Conservation (phyloP, 768 basidiomycete genomes). For the Leccinum barrowsii region DNA sequence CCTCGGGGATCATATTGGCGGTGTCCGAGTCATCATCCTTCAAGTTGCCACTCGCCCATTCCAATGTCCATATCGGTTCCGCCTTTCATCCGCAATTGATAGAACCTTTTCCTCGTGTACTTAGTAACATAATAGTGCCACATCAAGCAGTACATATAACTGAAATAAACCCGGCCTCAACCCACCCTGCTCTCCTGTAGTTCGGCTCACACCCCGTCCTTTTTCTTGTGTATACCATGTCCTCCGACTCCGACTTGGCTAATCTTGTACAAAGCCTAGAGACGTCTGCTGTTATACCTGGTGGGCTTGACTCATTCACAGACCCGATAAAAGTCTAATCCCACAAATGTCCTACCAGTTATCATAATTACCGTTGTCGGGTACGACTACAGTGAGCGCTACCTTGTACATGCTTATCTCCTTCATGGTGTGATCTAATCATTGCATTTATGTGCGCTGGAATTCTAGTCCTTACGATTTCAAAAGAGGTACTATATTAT, state of each 20-base stretch:
- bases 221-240: not conserved
- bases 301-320: not conserved
- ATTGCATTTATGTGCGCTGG: not conserved
- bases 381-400: slow-evolving; percentile 16
- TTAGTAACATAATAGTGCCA: not conserved
- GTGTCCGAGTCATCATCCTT: not conserved
- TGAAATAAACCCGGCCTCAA: not conserved
- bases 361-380: slow-evolving; percentile 1
- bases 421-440: not conserved
- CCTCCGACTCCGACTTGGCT: not conserved
- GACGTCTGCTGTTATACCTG: not conserved
- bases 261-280: not conserved
- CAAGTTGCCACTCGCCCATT: not conserved
- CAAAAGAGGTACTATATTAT: slow-evolving; percentile 7
- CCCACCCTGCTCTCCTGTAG: not conserved
- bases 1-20: not conserved
- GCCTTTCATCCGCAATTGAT: not conserved
- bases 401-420: not conserved
- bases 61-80: not conserved
- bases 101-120: not conserved
- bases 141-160: not conserved
- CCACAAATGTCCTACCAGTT: not conserved
- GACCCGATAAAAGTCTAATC: not conserved
- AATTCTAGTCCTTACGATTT: slow-evolving; percentile 11
- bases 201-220: not conserved